Conservation (phyloP, 2,329 filamentous ascomycete species). For the Tolypocladium inflatum region DNA sequence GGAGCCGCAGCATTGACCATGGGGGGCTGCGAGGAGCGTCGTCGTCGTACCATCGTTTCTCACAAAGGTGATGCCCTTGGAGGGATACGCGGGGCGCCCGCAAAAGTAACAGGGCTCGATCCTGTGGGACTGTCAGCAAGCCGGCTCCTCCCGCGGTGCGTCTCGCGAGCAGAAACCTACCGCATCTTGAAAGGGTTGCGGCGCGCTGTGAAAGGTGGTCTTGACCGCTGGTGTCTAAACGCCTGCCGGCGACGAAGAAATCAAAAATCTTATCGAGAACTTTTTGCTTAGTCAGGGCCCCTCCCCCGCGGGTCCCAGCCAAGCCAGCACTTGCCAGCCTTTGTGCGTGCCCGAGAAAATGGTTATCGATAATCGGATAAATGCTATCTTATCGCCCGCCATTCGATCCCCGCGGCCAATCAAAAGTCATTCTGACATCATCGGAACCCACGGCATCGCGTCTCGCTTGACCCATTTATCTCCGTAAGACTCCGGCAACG, state of each 20-base stretch:
- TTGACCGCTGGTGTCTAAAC: neutral
- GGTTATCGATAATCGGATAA: neutral
- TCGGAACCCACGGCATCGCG: conserved; percentile 3
- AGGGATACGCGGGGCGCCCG: conserved; percentile 40
- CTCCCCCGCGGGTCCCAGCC: neutral
- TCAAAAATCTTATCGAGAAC: conserved; percentile 3
- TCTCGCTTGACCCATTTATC: neutral
- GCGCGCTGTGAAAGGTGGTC: neutral
- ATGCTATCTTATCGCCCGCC: neutral
- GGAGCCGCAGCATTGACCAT: neutral
- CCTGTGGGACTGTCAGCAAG: conserved; percentile 12
- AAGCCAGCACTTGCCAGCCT: neutral
- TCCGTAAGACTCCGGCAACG: conserved; percentile 5
- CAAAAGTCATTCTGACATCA: conserved; percentile 4
- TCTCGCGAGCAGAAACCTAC: neutral
- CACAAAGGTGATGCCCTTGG: conserved; percentile 46
- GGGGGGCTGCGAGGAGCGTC: neutral
- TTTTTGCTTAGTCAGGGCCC: conserved; percentile 4
- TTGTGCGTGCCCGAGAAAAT: neutral
- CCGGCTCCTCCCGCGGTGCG: neutral
- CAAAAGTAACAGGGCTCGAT: conserved; percentile 38
- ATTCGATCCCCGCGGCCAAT: conserved; percentile 1
- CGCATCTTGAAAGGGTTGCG: conserved; percentile 3
- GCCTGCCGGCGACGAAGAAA: neutral
- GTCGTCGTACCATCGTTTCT: conserved; percentile 33